Conservation (phyloP, 371 early-diverging fungal genomes). For the Apophysomyces ossiformis region DNA sequence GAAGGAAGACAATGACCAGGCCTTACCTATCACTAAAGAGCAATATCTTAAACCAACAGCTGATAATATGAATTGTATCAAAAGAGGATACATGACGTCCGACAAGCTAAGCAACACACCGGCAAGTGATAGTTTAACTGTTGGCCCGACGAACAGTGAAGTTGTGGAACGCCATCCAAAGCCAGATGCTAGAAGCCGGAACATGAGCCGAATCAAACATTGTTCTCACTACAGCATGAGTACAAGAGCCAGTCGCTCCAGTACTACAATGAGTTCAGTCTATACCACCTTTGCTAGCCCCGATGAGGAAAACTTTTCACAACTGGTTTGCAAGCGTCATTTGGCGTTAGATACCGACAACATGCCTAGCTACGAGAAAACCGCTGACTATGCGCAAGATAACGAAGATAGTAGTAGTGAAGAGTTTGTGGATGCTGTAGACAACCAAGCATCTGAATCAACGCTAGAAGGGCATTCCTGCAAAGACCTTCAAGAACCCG, state of each 20-base stretch:
- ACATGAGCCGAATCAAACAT: conserved; percentile 6
- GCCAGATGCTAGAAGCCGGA: not conserved
- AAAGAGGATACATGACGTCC: not conserved
- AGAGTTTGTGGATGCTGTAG: conserved; percentile 2
- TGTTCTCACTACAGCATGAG: conserved; percentile 7
- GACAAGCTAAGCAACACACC: not conserved
- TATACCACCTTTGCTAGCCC: conserved; percentile 8
- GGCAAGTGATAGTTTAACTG: not conserved
- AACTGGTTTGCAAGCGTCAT: not conserved
- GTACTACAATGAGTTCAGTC: conserved; percentile 2
- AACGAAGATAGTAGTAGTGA: conserved; percentile 1
- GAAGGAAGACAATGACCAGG: not conserved
- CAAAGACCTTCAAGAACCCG: not conserved
- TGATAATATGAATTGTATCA: not conserved
- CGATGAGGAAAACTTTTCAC: conserved; percentile 1
- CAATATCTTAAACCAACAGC: not conserved
- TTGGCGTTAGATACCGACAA: not conserved
- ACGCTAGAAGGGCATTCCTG: not conserved
- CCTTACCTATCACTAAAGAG: not conserved
- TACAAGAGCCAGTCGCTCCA: conserved; percentile 5
- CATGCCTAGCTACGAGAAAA: not conserved
- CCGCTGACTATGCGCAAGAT: not conserved
- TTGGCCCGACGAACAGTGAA: not conserved
- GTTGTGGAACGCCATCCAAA: not conserved
- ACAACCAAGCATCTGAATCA: not conserved